Base-by-base conservation (phyloP, 345 rosid species). In the Syzygium jambos region DNA sequence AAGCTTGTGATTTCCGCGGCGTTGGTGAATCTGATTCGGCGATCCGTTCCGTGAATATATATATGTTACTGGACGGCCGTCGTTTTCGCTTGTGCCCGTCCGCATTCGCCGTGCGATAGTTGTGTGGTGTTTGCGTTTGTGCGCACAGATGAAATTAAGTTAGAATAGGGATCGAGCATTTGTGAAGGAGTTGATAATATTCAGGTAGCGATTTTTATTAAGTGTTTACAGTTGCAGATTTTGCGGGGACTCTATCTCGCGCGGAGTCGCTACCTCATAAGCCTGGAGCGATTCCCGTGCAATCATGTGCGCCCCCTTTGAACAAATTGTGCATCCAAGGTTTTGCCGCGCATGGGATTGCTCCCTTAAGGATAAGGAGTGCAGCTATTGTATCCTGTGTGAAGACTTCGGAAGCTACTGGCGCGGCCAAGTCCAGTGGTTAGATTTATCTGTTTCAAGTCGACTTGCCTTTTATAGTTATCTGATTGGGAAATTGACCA, bases 401-500 rank as follows among this genome's bases (percentile, higher is more conserved):
- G 5, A 93, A 93, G 88, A 88, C 96, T 61, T 88, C 95, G 80
- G 95, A 93, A 85, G 87, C 93, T 85, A 61, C 93, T n/a, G 88
- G 88, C 22, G 53, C 92, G 15, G 89, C 90, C 86, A 93, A 92
- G 89, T 90, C 92, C 83, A 94, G 91, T 52, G 97, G 97, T 95
- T 59, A 86, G 94, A 86, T 87, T 89, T 57, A 82, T 85, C 53
- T 57, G 23, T 21, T 41, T 27, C 30, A 11, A 3, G 23, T 30
- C 29, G 85, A 38, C 53, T 43, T 73, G 82, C 15, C 52, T 23
- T 85, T 21, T n/a, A 11, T 52, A 38, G 84, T 57, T 16, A 25
- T 25, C 56, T 85, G 27, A 52, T 59, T 65, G 52, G 52, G 14
- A 23, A 56, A 51, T 80, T 85, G 25, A 38, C 13, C 80, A 73